Conservation (phyloP, 768 basidiomycete species). For the Russula dissimulans region DNA sequence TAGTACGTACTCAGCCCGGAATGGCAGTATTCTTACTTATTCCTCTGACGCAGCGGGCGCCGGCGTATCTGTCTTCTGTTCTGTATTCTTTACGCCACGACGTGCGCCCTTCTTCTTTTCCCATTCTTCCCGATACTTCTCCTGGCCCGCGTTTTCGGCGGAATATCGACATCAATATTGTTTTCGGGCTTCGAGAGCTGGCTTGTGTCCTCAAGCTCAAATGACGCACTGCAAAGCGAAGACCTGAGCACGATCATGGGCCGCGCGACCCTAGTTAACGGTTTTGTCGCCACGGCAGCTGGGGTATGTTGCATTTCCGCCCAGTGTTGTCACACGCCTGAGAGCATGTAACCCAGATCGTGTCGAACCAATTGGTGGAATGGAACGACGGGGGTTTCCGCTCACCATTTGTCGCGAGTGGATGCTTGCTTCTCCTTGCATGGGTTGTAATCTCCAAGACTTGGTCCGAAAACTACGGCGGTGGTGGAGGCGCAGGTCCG, state of each 20-base stretch:
- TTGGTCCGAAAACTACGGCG: conserved; percentile 69
- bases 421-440: conserved; percentile 40
- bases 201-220: conserved; percentile 55
- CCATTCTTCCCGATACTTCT: conserved; percentile 51
- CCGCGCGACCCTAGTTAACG: conserved; percentile 63
- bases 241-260: conserved; percentile 66
- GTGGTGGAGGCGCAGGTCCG: conserved; percentile 24
- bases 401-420: conserved; percentile 62
- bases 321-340: background rate
- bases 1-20: conserved; percentile 37
- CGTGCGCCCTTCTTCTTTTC: conserved; percentile 52
- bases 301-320: conserved; percentile 38
- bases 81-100: conserved; percentile 53
- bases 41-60: conserved; percentile 41
- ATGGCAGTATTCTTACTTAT: background rate
- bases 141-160: conserved; percentile 56
- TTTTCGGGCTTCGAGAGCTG: conserved; percentile 73
- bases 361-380: conserved; percentile 47
- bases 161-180: conserved; percentile 65
- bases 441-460: conserved; percentile 46
- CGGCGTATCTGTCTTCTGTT: conserved; percentile 60
- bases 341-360: background rate
- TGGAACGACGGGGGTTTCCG: conserved; percentile 39
- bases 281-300: conserved; percentile 57
- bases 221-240: conserved; percentile 40